Evolutionary conservation across 2,329 filamentous ascomycete genomes (phyloP), one percentile per base, ranked within the genome.

Genomic region (Aspergillus sp.): DNA sequence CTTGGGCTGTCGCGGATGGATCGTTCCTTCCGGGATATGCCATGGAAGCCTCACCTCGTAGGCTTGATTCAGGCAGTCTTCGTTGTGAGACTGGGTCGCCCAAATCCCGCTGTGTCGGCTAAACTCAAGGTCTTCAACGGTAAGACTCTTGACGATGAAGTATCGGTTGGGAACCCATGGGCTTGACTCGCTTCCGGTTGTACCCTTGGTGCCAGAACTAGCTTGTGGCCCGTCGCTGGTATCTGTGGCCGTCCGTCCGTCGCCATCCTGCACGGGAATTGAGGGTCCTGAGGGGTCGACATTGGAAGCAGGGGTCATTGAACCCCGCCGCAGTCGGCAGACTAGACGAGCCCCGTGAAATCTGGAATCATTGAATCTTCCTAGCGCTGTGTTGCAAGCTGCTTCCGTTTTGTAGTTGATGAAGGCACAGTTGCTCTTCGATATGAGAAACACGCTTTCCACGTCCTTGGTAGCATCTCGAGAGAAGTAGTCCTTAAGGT

Each of bases 341-440:
- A 97, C 93, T 4, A 98, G 82, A 26, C 91, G 86, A 18, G 95
- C 90, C 0, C 91, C 89, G 67, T 94, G 87, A 67, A 97, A 97
- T 57, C 89, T 88, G 1, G 92, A 96, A 70, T 98, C 93, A 73
- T 98, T 92, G 49, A 98, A 89, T 65, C 91, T 87, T 50, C 87
- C 84, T 79, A 96, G 91, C 0, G 94, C 94, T 9, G 85, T 82
- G 6, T 85, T 78, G 71, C 92, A 97, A 5, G 87, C 86, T 3
- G 81, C 78, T 68, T 96, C 92, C 54, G 91, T 90, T 63, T 88
- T 90, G 74, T 96, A 98, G 71, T 98, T 98, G 65, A 96, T 92
- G 78, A 98, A 98, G 0, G 93, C 94, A 71, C 94, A 98, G 72
- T 97, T 97, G 73, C 93, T 97, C 75, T 97, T 97, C 0, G 93